Conservation (phyloP, 2,329 filamentous ascomycete species). For the Colletotrichum sp. region DNA sequence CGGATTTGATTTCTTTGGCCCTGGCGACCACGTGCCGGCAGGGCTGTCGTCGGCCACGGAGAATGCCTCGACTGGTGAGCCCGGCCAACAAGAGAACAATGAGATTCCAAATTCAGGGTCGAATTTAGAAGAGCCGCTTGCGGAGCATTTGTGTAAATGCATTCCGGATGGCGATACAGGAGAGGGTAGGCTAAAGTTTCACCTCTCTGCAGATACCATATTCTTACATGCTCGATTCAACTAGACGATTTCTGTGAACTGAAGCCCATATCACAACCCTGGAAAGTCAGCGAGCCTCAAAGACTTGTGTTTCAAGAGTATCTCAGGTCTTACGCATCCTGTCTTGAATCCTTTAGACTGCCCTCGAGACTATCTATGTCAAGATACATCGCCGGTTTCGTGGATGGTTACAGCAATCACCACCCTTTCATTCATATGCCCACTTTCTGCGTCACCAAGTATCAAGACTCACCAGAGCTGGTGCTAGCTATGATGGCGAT, state of each 20-base stretch:
- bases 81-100: background rate
- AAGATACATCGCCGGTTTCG: background rate
- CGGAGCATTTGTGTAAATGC: background rate
- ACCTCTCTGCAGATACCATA: background rate
- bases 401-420: background rate
- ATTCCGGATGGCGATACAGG: background rate
- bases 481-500: background rate
- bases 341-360: background rate
- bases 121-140: background rate
- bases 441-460: background rate
- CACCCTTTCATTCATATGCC: constrained; percentile 5
- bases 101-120: background rate
- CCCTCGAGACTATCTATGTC: background rate
- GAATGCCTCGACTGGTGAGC: too few species aligned
- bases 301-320: background rate
- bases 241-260: background rate
- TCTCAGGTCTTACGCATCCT: background rate
- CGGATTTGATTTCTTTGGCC: background rate
- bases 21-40: background rate
- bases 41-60: background rate
- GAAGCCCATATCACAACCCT: background rate
- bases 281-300: background rate
- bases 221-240: background rate
- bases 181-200: background rate
- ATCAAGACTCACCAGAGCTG: background rate